A percentile compares a stretch with the other conserved stretches of the same genome.
Evolutionary conservation across 164 flowering plant genomes (phyloP).

Genomic region (Piper longum): DNA sequence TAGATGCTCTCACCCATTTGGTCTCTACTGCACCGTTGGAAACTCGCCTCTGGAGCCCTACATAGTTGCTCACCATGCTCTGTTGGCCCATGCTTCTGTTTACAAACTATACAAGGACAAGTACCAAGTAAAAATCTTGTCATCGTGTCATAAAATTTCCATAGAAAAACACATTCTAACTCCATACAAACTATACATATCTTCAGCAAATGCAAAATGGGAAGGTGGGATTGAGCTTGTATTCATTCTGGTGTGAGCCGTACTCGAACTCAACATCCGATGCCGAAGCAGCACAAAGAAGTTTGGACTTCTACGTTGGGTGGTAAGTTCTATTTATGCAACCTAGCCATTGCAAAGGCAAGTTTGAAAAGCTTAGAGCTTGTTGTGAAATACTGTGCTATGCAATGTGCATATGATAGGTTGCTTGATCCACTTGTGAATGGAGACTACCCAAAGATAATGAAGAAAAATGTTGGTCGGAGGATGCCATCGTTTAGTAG

Average conservation of each 20-base stretch:
- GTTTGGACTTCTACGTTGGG: constrained; percentile 28
- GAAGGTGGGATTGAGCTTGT: constrained; percentile 27
- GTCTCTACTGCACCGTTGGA: constrained; percentile 21
- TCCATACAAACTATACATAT: background rate
- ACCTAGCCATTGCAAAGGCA: background rate
- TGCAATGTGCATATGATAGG: constrained; percentile 16
- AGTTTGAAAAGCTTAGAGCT: too few relatives aligned
- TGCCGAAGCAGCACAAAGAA: constrained; percentile 30
- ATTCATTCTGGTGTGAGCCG: constrained; percentile 18
- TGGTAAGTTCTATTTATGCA: constrained; percentile 19
- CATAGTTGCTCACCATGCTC: constrained; percentile 22
- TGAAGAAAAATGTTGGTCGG: constrained; percentile 35
- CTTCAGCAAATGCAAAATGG: constrained; percentile 40
- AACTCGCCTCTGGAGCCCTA: constrained; percentile 45
- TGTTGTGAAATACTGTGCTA: too few relatives aligned
- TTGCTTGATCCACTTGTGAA: constrained; percentile 27
- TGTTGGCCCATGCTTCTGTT: constrained; percentile 42
- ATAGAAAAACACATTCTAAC: background rate
- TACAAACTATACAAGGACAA: constrained; percentile 21
- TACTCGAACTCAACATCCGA: constrained; percentile 24
- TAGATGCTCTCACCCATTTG: constrained; percentile 29
- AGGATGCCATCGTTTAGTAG: constrained; percentile 47
- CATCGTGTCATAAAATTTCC: background rate
- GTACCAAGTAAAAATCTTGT: constrained; percentile 19
- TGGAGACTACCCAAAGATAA: constrained; percentile 53